Evolutionary conservation across 306 rosid species (phyloP), one percentile per base, ranked within the genome.

Genomic region (Trifolium pratense): DNA sequence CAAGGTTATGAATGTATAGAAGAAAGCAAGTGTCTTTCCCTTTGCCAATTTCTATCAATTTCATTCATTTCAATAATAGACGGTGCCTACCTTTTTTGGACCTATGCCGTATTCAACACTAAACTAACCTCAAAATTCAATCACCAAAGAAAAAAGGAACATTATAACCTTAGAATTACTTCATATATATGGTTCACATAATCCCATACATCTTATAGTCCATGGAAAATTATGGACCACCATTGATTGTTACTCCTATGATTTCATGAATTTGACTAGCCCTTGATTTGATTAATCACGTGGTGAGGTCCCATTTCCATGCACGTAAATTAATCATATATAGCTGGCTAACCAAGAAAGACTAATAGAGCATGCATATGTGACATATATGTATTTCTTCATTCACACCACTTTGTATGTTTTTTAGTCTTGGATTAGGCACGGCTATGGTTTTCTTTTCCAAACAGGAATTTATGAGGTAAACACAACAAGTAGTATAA

Each of bases 11-110:
- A 68, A 81, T 71, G 8, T 60, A 53, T 63, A 16, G 69, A 75
- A 56, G 79, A 74, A 82, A 66, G 23, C 80, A 75, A 77, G 58
- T 48, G 75, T 74, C 75, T 15, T 31, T 84, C 78, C 8, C 29
- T 79, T 63, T 81, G 65, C 61, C 9, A 49, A 77, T 83, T 60
- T 66, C 75, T 68, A 81, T 81, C 75, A 72, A 78, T 51, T 56
- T 66, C 75, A 29, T 34, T 36, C 10, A 64, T 68, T 83, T 90
- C 93, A 84, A 86, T 64, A 82, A 81, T 81, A 86, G 89, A 73
- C 96, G 96, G 96, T 90, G 96, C 96, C 96, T 86, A 90, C 96
- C 84, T 86, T 76, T 86, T 86, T 78, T 86, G 96, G 90, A 67
- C 92, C 92, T 83, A 51, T 68, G 82, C 96, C 92, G 90, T 87